phyloP scores from a whole-genome alignment of 1,139 yeast genomes.

The Wickerhamomyces sp. region DNA sequence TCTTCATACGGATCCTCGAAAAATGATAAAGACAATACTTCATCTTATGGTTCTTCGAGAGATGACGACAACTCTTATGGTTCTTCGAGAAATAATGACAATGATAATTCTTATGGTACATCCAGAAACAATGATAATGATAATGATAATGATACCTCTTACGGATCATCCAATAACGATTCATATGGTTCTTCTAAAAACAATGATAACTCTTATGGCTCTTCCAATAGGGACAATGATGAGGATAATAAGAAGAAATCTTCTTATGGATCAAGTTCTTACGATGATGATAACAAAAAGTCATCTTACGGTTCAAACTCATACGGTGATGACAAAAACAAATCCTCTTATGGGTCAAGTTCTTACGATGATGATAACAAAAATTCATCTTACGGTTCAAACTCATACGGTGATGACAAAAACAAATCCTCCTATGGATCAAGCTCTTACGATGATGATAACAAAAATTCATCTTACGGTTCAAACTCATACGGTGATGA shows the following conservation, averaged over 20 bases:
- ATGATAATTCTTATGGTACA: conserved; percentile 4
- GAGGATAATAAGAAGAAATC: conserved; percentile 10
- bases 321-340: conserved; percentile 3
- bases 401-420: conserved; percentile 4
- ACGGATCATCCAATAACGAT: conserved; percentile 10
- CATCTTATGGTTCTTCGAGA: conserved; percentile 16
- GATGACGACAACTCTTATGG: conserved; percentile 15
- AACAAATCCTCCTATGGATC: conserved; percentile 7
- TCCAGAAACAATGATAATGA: conserved; percentile 11
- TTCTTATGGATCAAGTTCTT: conserved; percentile 20
- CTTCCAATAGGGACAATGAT: conserved; percentile 23
- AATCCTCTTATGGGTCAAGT: conserved; percentile 14
- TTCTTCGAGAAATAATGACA: conserved; percentile 1
- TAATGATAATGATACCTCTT: conserved; percentile 19
- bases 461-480: conserved; percentile 5
- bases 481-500: conserved; percentile 4
- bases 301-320: conserved; percentile 5
- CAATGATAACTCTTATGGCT: conserved; percentile 20
- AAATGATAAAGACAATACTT: conserved; percentile 6
- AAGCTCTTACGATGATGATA: background rate
- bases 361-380: conserved; percentile 13
- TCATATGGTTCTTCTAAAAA: conserved; percentile 4
- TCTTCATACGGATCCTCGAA: conserved; percentile 23
- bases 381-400: conserved; percentile 5
- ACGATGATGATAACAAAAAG: conserved; percentile 10